Conservation (phyloP, 2,329 filamentous ascomycete genomes). For the Raffaelea albimanens region DNA sequence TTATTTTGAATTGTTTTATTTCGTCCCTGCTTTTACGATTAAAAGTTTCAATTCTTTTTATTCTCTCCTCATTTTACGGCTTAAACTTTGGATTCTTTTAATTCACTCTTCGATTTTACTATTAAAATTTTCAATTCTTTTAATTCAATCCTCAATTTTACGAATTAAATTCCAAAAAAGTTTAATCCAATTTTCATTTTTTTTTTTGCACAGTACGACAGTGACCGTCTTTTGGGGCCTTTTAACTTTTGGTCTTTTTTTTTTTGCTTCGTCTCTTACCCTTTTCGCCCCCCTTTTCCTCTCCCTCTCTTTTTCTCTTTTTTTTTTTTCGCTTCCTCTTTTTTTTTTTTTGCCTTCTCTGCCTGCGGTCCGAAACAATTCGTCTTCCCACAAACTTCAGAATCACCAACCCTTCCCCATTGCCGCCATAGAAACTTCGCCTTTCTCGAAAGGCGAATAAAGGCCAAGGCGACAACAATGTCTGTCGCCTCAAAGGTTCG, state of each 20-base stretch:
- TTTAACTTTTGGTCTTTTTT: background rate
- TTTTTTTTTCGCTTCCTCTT: conserved; percentile 9
- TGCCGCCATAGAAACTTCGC: conserved; percentile 24
- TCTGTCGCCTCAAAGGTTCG: conserved; percentile 53
- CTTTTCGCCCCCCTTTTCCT: background rate
- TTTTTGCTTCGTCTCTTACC: background rate
- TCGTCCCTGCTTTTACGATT: background rate
- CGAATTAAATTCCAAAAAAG: too few species aligned
- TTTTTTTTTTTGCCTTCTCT: conserved; percentile 9
- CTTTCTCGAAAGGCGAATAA: conserved; percentile 42
- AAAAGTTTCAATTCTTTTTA: background rate
- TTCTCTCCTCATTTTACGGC: background rate
- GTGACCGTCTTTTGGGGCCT: background rate
- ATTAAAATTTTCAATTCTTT: background rate
- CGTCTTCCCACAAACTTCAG: conserved; percentile 2
- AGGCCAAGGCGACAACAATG: conserved; percentile 44
- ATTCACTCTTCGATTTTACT: background rate
- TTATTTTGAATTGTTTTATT: too few species aligned
- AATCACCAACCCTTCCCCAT: conserved; percentile 5
- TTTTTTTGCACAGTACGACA: background rate
- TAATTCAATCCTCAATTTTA: too few species aligned
- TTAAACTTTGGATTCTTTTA: background rate
- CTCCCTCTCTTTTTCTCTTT: conserved; percentile 1
- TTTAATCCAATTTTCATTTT: too few species aligned
- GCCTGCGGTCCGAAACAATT: background rate